These are phyloP conservation scores for Chaetomium olivaceum DNA, from an alignment of 2,329 filamentous ascomycete genomes.

Conservation along the genomic window DNA sequence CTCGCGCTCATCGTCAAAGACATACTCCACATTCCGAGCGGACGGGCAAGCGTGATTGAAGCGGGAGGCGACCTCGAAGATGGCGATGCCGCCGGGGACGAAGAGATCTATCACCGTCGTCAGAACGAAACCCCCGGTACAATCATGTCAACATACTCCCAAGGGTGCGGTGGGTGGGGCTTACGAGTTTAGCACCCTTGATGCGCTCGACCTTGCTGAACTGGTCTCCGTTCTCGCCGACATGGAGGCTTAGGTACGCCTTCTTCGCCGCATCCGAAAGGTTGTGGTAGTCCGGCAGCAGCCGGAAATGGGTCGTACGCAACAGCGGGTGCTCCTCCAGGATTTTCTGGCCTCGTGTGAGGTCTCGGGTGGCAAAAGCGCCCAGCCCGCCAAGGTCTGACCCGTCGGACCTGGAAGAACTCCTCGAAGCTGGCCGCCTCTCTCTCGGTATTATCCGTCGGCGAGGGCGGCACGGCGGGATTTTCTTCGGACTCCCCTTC, in stretches of 20 bases:
- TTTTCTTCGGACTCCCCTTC: not conserved
- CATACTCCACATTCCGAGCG: conserved; percentile 47
- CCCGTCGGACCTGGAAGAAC: conserved; percentile 42
- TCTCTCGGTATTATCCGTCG: not conserved
- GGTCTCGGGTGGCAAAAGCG: conserved; percentile 46
- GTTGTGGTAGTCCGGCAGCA: conserved; percentile 41
- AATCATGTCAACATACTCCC: not conserved
- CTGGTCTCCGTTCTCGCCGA: conserved; percentile 36
- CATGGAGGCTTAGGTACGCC: conserved; percentile 44
- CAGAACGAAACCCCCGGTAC: not conserved
- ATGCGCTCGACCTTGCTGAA: conserved; percentile 40
- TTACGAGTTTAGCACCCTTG: conserved; percentile 51
- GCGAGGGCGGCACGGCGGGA: not conserved
- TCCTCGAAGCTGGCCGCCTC: conserved; percentile 31
- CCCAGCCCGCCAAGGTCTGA: conserved; percentile 50
- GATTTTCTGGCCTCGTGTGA: conserved; percentile 44
- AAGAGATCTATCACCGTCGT: conserved; percentile 32
- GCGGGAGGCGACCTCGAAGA: conserved; percentile 54
- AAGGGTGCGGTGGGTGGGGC: conserved; percentile 25
- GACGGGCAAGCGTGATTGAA: conserved; percentile 61
- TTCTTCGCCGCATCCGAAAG: conserved; percentile 38
- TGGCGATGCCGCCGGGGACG: conserved; percentile 35
- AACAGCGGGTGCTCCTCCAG: conserved; percentile 50
- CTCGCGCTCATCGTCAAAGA: conserved; percentile 39
- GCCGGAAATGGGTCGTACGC: conserved; percentile 31